Base-by-base conservation (phyloP, 108 stramenopile genomes). In the Nannochloropsis granulata region DNA sequence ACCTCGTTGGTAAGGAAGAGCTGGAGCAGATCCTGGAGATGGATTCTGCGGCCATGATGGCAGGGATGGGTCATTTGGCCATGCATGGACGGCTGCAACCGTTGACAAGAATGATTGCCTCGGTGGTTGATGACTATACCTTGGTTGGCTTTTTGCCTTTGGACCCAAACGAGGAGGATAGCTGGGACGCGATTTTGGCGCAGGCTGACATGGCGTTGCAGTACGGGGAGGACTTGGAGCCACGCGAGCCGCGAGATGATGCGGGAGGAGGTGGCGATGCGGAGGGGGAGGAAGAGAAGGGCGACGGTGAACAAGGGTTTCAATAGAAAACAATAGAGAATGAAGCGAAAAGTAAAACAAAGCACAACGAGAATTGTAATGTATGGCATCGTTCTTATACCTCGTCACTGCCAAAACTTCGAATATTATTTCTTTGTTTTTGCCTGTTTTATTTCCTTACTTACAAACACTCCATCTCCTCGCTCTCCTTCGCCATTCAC, bases 91-190 rank as follows among this genome's bases (percentile, higher is more conserved):
- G 79, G 1, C 79, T 80, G 23, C 23, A 25, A 81, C 88, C 92
- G 82, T 88, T 95, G 43, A 94, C 94, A 19, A 92, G 93, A 84
- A 86, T 93, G 79, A 94, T 95, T 44, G 34, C 26, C 82, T 43
- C 43, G 43, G 83, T 97, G 23, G 83, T 98, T 43, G 97, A 98
- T 87, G 96, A 97, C 91, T 97, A 94, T 86, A 91, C 92, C 78
- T 93, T 97, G 94, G 96, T 98, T 13, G 91, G 92, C 25, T 98
- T 95, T 88, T 45, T 94, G 26, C 95, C 96, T 13, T 86, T 98
- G 43, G 95, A 97, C 85, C 91, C 95, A 43, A 92, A 86, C 25
- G 94, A 95, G 84, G 97, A 98, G 84, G 94, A 96, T 23, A 94
- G 92, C 79, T 80, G 24, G 79, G 91, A 94, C 45, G 89, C 92